Evolutionary conservation across 306 rosid species (phyloP).

Genomic region (Abrus precatorius): DNA sequence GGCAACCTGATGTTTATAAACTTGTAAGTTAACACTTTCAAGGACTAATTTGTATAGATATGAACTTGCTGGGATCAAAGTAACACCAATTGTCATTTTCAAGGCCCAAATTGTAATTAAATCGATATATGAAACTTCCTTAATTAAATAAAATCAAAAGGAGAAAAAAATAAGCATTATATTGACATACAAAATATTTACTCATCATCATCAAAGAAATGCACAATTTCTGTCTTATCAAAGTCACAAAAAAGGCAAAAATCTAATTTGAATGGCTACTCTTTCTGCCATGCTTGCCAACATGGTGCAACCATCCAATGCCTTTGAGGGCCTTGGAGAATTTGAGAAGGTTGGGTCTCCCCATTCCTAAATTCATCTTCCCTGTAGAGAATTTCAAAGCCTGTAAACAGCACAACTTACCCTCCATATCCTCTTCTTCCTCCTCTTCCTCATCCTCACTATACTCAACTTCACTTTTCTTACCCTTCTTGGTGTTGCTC

Average conservation of each 20-base stretch:
- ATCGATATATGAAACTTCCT: conserved; percentile 11
- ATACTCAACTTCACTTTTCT: conserved; percentile 50
- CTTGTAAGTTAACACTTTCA: not conserved
- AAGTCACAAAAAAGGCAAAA: conserved; percentile 31
- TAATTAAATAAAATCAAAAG: not conserved
- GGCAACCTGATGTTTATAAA: not conserved
- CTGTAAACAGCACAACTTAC: conserved; percentile 82
- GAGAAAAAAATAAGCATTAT: not conserved
- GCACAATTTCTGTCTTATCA: conserved; percentile 53
- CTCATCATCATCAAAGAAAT: conserved; percentile 45
- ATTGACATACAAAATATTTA: conserved; percentile 62
- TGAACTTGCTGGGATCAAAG: not conserved
- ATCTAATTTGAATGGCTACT: conserved; percentile 55
- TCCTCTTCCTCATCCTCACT: conserved; percentile 60
- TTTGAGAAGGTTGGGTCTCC: conserved; percentile 79
- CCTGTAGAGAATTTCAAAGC: conserved; percentile 91
- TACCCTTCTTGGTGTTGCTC: conserved; percentile 62
- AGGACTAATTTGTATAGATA: not conserved
- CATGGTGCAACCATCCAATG: conserved; percentile 81
- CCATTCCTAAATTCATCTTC: conserved; percentile 91
- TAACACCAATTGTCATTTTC: too few relatives aligned
- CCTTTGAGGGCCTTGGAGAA: conserved; percentile 89
- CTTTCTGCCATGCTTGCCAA: conserved; percentile 70
- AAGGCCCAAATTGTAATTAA: not conserved
- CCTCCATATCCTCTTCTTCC: conserved; percentile 56